A percentile compares a stretch with the other conserved stretches of the same genome.
Evolutionary conservation across 345 rosid species (phyloP).

Genomic region (Aquilaria yunnanensis): DNA sequence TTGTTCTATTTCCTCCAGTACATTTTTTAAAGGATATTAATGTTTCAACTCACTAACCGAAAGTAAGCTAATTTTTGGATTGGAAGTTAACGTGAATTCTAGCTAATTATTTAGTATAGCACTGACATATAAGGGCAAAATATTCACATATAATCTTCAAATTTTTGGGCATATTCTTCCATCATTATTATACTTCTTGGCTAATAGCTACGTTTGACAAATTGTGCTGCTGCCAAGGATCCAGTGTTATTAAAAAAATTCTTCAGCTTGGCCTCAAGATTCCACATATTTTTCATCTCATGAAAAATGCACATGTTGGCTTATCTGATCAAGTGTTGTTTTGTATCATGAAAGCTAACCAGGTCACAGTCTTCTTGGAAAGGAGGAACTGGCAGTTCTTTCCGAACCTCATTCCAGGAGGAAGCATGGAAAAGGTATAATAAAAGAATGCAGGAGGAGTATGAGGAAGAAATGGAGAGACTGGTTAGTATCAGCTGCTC

Average conservation of each 20-base stretch:
- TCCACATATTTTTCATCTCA: neutral
- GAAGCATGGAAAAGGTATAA: conserved; percentile 87
- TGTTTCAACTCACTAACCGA: neutral
- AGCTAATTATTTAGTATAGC: no score
- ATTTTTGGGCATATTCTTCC: no score
- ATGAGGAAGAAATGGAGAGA: conserved; percentile 96
- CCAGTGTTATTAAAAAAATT: neutral
- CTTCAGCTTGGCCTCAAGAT: neutral
- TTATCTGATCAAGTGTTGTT: conserved; percentile 22
- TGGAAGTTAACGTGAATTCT: no score
- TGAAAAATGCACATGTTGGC: neutral
- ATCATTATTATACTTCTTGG: no score
- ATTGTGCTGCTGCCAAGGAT: neutral
- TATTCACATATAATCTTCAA: no score
- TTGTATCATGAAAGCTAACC: conserved; percentile 36
- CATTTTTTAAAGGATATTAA: neutral
- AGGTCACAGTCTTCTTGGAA: conserved; percentile 56
- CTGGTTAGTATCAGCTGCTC: conserved; percentile 52
- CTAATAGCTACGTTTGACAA: no score
- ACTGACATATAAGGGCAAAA: no score
- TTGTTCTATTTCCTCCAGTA: neutral
- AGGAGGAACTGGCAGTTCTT: conserved; percentile 49
- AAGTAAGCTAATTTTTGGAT: no score
- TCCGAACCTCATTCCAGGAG: conserved; percentile 69
- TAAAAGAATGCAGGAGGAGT: conserved; percentile 89